Base-by-base conservation (phyloP, 1,139 yeast genomes). In the Hyphopichia pseudoburtonii region DNA sequence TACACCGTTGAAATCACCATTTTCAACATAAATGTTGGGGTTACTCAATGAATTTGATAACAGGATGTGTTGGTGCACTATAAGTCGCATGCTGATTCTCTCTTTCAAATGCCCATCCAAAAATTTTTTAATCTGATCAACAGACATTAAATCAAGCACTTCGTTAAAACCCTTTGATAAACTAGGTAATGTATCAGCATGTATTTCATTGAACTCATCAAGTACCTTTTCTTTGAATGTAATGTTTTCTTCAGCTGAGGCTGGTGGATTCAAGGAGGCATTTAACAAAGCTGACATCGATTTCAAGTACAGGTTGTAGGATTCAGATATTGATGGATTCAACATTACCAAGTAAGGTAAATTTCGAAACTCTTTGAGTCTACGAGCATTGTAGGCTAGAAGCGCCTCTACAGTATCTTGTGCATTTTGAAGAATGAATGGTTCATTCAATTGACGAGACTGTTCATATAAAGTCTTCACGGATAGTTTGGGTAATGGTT, bases 321-420 rank as follows among this genome's bases (percentile, higher is more conserved):
- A 83, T 49, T 79, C 80, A n/a, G 94, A 84, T 37, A 90, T 83
- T 50, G 87, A 78, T n/a, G 97, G 96, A 54, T 90, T 90, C 43
- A 90, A 64, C 33, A 88, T 85, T 34, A 84, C 89, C 47, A 90
- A 73, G 56, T 88, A 90, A 0, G 96, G 96, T 36, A 90, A 65
- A 33, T 74, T 70, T 43, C 94, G 72, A 47, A 90, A 78, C 32
- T 84, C 84, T 29, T 74, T 72, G 15, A 89, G 60, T 43, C 96
- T 62, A 36, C 79, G 71, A 3, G 84, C 80, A 43, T 70, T 62
- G 41, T 70, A 59, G 5, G 72, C 69, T 7, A 76, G 52, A 34
- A 78, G 50, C 32, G 69, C 68, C 22, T 66, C 62, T 3, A 76
- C 56, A 0, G 85, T 77, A 21, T 70, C 62, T 22, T 54, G 51